Percentiles rank a stretch among this genome's conserved stretches.
Evolutionary conservation across 2,329 filamentous ascomycete species (phyloP).

Genomic region (Pseudocercospora fuligena): DNA sequence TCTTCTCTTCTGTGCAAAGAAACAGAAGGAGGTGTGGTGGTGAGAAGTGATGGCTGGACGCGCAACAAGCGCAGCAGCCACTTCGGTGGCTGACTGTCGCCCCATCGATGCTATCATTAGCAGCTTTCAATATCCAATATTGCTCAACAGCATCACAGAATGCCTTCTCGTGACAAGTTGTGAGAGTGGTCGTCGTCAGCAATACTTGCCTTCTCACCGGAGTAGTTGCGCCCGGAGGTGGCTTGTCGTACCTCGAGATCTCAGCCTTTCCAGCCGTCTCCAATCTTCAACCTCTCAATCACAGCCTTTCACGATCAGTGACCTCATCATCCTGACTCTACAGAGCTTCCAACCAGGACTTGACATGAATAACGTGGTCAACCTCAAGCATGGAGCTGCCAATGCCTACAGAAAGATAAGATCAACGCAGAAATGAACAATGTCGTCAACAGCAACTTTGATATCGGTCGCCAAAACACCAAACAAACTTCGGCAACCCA

Average conservation of each 20-base stretch:
- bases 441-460: not conserved
- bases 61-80: no score
- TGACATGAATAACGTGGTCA: no score
- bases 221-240: not conserved
- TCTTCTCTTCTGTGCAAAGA: not conserved
- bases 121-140: not conserved
- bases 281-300: not conserved
- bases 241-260: not conserved
- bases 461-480: not conserved
- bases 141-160: not conserved
- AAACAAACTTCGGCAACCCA: not conserved
- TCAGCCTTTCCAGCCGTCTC: not conserved
- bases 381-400: no score
- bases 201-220: not conserved
- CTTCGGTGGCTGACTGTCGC: not conserved
- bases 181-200: not conserved
- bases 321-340: no score
- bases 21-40: not conserved
- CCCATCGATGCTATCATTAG: not conserved
- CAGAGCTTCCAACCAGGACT: no score
- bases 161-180: not conserved
- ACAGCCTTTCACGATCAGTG: no score
- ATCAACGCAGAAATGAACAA: not conserved
- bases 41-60: not conserved
- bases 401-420: not conserved